Evolutionary conservation across 768 basidiomycete species (phyloP), one percentile per base, ranked within the genome.

Genomic region (Auricularia heimuer): DNA sequence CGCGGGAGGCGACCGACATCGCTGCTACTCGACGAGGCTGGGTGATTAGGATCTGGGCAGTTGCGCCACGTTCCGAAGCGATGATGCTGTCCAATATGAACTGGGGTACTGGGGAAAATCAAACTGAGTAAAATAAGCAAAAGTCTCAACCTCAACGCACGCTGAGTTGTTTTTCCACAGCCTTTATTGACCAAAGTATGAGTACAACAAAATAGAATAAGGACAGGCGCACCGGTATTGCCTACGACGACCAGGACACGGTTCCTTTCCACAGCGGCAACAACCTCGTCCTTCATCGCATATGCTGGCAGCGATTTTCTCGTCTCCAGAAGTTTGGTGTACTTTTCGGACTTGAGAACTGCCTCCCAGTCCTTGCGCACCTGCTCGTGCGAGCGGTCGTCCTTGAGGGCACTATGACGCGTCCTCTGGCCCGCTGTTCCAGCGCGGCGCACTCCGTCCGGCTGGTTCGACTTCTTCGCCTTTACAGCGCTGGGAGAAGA

Each of bases 11-110:
- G 3, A 98, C 90, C 1, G 92, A 91, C 61, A 95, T 85, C 1
- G 94, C 95, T 21, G 92, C 90, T 11, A 96, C 82, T 70, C 94
- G 81, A 24, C 94, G 84, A 18, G 95, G 95, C 69, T 98, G 95
- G 1, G 95, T 96, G 4, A 95, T 79, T 47, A 97, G 76, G 62
- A 98, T 92, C 2, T 83, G 88, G 10, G 86, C 86, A 33, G 78
- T 76, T 3, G 86, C 83, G 11, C 92, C 93, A 18, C 75, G 75
- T 16, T 78, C 77, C 0, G 81, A 77, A 7, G 77, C 67, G 61
- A 96, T 94, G 54, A 91, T 81, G 51, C 89, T 84, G 69, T 97
- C 94, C 60, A 97, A 77, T 63, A 98, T 86, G 69, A 92, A 95
- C 68, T 95, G 92, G 14, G 95, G 94, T 6, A 95, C 88, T 88